Evolutionary conservation across 2,329 filamentous ascomycete genomes (phyloP).

Genomic region (Fusarium sp.): DNA sequence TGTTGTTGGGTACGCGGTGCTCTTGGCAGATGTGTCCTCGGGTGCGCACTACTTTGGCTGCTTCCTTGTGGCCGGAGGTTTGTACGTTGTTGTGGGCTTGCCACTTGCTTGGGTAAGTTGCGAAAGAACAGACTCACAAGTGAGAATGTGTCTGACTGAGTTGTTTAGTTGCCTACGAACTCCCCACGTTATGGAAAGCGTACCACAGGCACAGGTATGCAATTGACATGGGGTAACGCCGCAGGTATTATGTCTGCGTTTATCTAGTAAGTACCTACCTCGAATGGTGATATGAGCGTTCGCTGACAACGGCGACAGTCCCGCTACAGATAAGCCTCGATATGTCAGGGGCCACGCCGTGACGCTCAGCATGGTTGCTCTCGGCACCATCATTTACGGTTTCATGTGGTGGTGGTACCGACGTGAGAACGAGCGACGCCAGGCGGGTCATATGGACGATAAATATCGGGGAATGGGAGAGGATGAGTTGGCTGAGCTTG

Average conservation of each 20-base stretch:
- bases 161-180: conserved; percentile 69
- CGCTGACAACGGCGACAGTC: conserved; percentile 52
- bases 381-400: conserved; percentile 66
- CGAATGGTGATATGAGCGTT: background rate
- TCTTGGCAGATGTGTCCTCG: conserved; percentile 71
- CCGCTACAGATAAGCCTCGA: conserved; percentile 64
- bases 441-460: conserved; percentile 55
- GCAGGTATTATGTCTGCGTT: conserved; percentile 82
- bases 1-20: conserved; percentile 76
- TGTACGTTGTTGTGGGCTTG: conserved; percentile 73
- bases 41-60: conserved; percentile 81
- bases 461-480: conserved; percentile 59
- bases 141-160: conserved; percentile 2
- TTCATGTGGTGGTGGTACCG: conserved; percentile 68
- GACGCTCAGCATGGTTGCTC: conserved; percentile 69
- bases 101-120: conserved; percentile 66
- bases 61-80: conserved; percentile 79
- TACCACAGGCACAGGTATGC: conserved; percentile 77
- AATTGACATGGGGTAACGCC: conserved; percentile 77
- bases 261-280: conserved; percentile 60
- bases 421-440: conserved; percentile 61
- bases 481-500: conserved; percentile 64
- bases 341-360: conserved; percentile 73
- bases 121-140: background rate
- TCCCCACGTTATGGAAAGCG: conserved; percentile 81